These are phyloP conservation scores for Apiotrichum akiyoshidainum DNA, from an alignment of 1,284 basidiomycete genomes.

Conservation along the genomic window DNA sequence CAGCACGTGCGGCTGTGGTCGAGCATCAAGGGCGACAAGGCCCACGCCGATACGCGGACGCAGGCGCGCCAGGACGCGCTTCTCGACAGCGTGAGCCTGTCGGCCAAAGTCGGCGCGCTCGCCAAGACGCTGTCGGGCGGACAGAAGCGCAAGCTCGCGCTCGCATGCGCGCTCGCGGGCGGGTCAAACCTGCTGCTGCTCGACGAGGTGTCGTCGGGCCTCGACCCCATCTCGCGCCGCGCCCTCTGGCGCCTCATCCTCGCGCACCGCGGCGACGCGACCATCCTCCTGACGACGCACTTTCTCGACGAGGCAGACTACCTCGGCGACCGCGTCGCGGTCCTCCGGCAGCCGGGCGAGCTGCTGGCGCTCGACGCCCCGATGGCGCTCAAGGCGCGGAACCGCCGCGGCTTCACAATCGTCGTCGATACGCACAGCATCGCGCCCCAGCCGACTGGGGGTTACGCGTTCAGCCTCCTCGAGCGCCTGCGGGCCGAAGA, in stretches of 20 bases:
- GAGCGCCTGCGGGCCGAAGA: conserved; percentile 1
- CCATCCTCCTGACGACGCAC: conserved; percentile 68
- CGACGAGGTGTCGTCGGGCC: conserved; percentile 70
- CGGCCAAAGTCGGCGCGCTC: conserved; percentile 63
- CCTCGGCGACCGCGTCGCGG: conserved; percentile 69
- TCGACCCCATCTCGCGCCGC: conserved; percentile 72
- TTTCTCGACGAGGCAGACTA: conserved; percentile 76
- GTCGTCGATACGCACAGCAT: conserved; percentile 32
- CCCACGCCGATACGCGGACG: conserved; percentile 15
- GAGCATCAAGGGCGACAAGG: conserved; percentile 59
- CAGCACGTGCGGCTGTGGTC: conserved; percentile 71
- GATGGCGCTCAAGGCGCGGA: conserved; percentile 65
- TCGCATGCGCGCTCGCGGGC: conserved; percentile 71
- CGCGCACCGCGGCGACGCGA: conserved; percentile 62
- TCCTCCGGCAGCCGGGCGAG: conserved; percentile 70
- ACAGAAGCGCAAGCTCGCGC: conserved; percentile 75
- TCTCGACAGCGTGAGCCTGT: conserved; percentile 67
- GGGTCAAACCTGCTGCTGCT: conserved; percentile 64
- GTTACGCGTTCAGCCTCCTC: conserved; percentile 52
- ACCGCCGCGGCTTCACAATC: conserved; percentile 63
- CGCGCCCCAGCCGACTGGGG: neutral
- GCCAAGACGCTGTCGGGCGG: conserved; percentile 68
- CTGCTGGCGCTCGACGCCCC: conserved; percentile 69
- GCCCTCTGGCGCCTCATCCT: conserved; percentile 72
- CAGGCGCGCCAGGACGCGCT: conserved; percentile 57